Evolutionary conservation across 352 stramenopile genomes (phyloP), one percentile per base, ranked within the genome.

Genomic region (Pythium utonaiense): DNA sequence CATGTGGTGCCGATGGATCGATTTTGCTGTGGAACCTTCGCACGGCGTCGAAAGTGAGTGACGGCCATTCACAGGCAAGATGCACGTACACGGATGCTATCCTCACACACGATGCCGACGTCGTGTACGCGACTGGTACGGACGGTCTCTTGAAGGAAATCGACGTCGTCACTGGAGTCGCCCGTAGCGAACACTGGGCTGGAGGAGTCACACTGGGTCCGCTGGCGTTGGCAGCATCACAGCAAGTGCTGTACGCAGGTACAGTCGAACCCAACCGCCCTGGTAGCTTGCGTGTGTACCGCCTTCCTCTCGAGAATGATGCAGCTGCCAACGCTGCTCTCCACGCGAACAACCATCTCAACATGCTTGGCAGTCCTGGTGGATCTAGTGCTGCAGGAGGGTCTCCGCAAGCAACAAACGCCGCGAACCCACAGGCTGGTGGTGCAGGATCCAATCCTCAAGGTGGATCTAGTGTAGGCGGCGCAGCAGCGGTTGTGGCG

Each of bases 121-220:
- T 90, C 1, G 76, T 96, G 6, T 97, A 96, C 48, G 87, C 90
- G 7, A 95, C 94, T 6, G 88, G 91, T n/a, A 96, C 81, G 1
- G 91, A 98, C 53, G 84, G 86, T 21, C 74, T 94, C 40, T 69
- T 98, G 2, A 95, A 96, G 49, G 87, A 95, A 53, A 86, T 97
- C 59, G 90, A 98, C 51, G 78, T 86, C 27, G 74, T 80, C 25
- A 80, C 86, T 2, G 85, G 83, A 17, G 53, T 74, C 42, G 71
- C 77, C 9, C 69, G 76, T 16, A 67, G 70, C 14, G 83, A 95
- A 31, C 81, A 92, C 50, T 88, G 70, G 56, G 75, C 67, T 40
- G 64, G 64, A 8, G 77, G 78, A 17, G 40, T 73, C 13, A 61
- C 73, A 3, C 65, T 91, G n/a, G 89, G 89, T 4, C 88, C 96